Conservation (phyloP, 2,329 filamentous ascomycete genomes). For the Colletotrichum tanaceti region DNA sequence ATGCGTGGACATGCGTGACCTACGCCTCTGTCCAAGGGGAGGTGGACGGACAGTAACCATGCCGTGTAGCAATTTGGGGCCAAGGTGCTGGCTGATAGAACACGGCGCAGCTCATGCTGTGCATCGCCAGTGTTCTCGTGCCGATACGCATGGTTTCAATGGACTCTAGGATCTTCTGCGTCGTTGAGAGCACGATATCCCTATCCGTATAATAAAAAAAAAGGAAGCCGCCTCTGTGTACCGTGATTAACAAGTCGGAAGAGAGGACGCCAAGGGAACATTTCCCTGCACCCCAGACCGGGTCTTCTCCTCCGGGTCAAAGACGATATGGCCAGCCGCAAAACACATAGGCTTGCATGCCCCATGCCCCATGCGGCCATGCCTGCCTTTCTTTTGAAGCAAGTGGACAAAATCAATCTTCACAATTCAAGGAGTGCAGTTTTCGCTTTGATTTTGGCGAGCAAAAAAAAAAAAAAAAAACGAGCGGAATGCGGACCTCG, state of each 20-base stretch:
- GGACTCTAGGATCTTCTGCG: background rate
- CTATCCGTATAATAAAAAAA: background rate
- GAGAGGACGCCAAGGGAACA: slow-evolving; percentile 26
- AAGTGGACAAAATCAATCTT: background rate
- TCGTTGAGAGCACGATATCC: background rate
- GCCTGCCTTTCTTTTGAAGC: background rate
- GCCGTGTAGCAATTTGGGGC: slow-evolving; percentile 8
- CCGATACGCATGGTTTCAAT: background rate
- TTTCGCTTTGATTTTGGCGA: background rate
- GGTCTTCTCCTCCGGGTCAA: slow-evolving; percentile 14
- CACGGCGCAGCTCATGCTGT: background rate
- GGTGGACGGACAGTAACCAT: background rate
- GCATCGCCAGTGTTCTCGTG: background rate
- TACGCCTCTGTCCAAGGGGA: background rate
- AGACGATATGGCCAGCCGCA: slow-evolving; percentile 20
- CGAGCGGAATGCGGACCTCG: background rate
- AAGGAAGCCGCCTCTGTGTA: background rate
- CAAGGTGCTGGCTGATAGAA: background rate
- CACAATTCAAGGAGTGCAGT: background rate
- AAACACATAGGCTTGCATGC: background rate
- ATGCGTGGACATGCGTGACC: slow-evolving; percentile 20
- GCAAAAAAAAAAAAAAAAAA: too few relatives aligned
- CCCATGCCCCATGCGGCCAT: too few relatives aligned
- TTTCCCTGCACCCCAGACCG: slow-evolving; percentile 28
- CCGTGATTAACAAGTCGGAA: background rate